Evolutionary conservation across 345 rosid genomes (phyloP).

Genomic region (Aegle marmelos): DNA sequence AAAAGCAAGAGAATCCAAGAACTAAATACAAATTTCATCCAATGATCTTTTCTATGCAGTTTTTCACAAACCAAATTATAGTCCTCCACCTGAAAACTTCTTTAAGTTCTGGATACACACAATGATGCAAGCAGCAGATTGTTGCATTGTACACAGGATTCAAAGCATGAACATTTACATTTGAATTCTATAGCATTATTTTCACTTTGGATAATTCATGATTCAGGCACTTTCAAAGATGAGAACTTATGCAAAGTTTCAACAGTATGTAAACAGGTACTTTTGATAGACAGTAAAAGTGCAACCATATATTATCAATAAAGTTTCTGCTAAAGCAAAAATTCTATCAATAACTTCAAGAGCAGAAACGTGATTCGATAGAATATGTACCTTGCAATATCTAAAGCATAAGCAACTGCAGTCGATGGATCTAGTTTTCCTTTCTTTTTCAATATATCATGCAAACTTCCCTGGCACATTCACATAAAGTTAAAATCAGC

Average conservation of each 20-base stretch:
- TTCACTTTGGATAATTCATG: neutral
- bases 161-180: neutral
- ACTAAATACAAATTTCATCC: neutral
- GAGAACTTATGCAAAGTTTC: neutral
- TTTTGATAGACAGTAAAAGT: neutral
- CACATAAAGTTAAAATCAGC: conserved; percentile 18
- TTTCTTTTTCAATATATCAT: conserved; percentile 49
- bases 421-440: conserved; percentile 50
- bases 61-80: neutral
- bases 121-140: neutral
- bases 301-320: neutral
- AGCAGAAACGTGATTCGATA: neutral
- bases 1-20: neutral
- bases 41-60: neutral
- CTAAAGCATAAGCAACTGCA: conserved; percentile 57
- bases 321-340: neutral
- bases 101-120: neutral
- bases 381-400: conserved; percentile 57
- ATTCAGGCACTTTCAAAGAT: neutral
- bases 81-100: neutral
- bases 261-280: neutral
- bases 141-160: neutral
- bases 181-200: neutral
- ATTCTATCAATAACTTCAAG: neutral
- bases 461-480: conserved; percentile 52